Evolutionary conservation across 2,329 filamentous ascomycete genomes (phyloP).

Genomic region (Phialemonium atrogriseum): DNA sequence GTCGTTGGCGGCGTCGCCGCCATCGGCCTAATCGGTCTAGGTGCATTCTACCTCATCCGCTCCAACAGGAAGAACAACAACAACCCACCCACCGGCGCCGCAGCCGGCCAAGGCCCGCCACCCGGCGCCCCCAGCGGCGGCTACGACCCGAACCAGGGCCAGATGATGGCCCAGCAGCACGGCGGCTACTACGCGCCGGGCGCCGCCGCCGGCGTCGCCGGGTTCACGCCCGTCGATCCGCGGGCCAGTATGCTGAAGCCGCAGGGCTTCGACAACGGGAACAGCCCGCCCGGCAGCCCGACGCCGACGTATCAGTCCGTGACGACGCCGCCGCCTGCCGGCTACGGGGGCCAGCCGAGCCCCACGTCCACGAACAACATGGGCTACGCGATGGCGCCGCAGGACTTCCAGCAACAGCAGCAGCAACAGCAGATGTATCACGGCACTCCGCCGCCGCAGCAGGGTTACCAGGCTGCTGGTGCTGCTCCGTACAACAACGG

Average conservation of each 20-base stretch:
- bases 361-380: not conserved
- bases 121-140: constrained; percentile 7
- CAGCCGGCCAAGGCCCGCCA: constrained; percentile 3
- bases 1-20: constrained; percentile 21
- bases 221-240: constrained; percentile 9
- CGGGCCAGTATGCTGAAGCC: constrained; percentile 14
- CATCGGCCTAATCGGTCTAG: constrained; percentile 19
- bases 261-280: constrained; percentile 9
- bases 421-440: constrained; percentile 10
- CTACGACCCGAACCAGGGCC: constrained; percentile 7
- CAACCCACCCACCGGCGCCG: constrained; percentile 3
- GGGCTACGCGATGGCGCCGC: constrained; percentile 2
- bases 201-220: constrained; percentile 5
- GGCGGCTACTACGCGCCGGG: constrained; percentile 10
- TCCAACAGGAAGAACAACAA: constrained; percentile 12
- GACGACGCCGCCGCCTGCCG: constrained; percentile 6
- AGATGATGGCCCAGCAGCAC: constrained; percentile 10
- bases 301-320: constrained; percentile 7
- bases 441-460: constrained; percentile 5
- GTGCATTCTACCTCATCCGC: constrained; percentile 20
- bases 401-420: constrained; percentile 1
- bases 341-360: not conserved
- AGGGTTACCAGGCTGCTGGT: too few relatives aligned
- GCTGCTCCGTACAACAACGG: too few relatives aligned
- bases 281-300: constrained; percentile 13